Percentiles rank a stretch among this genome's conserved stretches.
These are phyloP conservation scores for Lanmaoa pseudosensibilis DNA, from an alignment of 768 basidiomycete species.

Conservation along the genomic window DNA sequence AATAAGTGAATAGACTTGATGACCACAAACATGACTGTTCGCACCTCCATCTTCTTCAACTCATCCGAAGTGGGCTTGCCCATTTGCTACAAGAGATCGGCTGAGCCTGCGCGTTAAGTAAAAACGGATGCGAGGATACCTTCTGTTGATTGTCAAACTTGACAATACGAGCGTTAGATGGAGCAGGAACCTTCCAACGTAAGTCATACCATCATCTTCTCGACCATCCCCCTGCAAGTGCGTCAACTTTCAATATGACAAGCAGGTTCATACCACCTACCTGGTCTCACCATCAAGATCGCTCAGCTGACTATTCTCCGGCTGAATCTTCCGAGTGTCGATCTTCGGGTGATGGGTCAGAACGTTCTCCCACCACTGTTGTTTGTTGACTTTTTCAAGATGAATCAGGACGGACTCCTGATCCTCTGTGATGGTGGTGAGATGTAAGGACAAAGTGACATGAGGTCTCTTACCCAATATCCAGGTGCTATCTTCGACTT, in stretches of 20 bases:
- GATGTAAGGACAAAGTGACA: neutral
- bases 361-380: slow-evolving; percentile 98
- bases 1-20: neutral
- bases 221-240: slow-evolving; percentile 82
- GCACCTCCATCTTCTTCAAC: slow-evolving; percentile 86
- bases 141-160: slow-evolving; percentile 48
- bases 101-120: neutral
- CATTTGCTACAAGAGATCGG: slow-evolving; percentile 62
- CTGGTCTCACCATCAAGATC: slow-evolving; percentile 96
- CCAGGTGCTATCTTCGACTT: slow-evolving; percentile 97
- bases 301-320: slow-evolving; percentile 91
- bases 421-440: slow-evolving; percentile 59
- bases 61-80: slow-evolving; percentile 96
- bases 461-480: slow-evolving; percentile 64
- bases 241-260: slow-evolving; percentile 9
- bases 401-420: slow-evolving; percentile 70
- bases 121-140: slow-evolving; percentile 24
- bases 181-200: neutral
- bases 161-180: slow-evolving; percentile 13
- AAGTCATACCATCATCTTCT: slow-evolving; percentile 97
- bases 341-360: slow-evolving; percentile 94
- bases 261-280: slow-evolving; percentile 38
- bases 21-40: slow-evolving; percentile 6
- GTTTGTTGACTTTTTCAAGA: slow-evolving; percentile 82
- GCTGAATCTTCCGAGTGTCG: slow-evolving; percentile 94